Percentiles rank a stretch among this genome's conserved stretches.
Conservation (phyloP, 768 basidiomycete genomes). For the Agaricus bisporus region DNA sequence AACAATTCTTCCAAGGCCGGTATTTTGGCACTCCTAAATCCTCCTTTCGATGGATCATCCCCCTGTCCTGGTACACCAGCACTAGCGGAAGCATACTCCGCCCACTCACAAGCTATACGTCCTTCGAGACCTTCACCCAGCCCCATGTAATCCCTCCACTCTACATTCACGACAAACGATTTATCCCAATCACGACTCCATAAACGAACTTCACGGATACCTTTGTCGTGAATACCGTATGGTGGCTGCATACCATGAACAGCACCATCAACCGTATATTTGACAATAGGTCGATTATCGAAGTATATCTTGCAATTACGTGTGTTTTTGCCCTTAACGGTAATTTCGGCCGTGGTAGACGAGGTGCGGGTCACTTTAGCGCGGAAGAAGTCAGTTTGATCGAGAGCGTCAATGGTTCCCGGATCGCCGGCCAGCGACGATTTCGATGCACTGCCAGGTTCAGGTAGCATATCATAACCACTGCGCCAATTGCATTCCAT, state of each 20-base stretch:
- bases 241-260: slow-evolving; percentile 32
- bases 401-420: neutral
- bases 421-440: neutral
- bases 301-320: slow-evolving; percentile 60
- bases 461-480: slow-evolving; percentile 27
- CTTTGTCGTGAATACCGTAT: slow-evolving; percentile 26
- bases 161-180: slow-evolving; percentile 45
- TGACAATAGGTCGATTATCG: slow-evolving; percentile 30
- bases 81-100: slow-evolving; percentile 57
- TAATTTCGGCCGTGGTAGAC: slow-evolving; percentile 39
- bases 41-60: slow-evolving; percentile 29
- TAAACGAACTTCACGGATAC: slow-evolving; percentile 36
- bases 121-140: slow-evolving; percentile 25
- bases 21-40: slow-evolving; percentile 33
- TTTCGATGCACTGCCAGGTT: slow-evolving; percentile 24
- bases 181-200: slow-evolving; percentile 60
- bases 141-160: slow-evolving; percentile 30
- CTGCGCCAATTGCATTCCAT: slow-evolving; percentile 44
- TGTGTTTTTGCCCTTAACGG: slow-evolving; percentile 51
- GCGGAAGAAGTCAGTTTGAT: slow-evolving; percentile 21
- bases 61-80: slow-evolving; percentile 16
- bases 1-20: slow-evolving; percentile 68
- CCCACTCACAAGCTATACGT: slow-evolving; percentile 57
- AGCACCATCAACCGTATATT: slow-evolving; percentile 33
- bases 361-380: slow-evolving; percentile 34